phyloP scores from a whole-genome alignment of 352 stramenopile species.

The Globisporangium acanthophoron region DNA sequence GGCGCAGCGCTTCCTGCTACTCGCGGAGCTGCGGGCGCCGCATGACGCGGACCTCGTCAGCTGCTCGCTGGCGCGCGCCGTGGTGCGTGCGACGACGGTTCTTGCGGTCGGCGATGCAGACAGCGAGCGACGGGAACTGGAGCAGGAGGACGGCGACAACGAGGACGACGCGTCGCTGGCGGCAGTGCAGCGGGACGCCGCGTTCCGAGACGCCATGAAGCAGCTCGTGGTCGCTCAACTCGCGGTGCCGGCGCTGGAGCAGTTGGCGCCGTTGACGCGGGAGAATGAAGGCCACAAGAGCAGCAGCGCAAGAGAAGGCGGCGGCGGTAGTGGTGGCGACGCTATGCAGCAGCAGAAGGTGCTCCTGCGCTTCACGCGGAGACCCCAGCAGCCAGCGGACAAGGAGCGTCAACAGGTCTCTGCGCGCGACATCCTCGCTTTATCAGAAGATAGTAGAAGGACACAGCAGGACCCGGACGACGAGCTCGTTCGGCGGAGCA shows the following conservation, averaged over 20 bases:
- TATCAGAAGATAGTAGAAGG: neutral
- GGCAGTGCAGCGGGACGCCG: slow-evolving; percentile 10
- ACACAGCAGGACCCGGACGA: neutral
- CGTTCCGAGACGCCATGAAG: slow-evolving; percentile 12
- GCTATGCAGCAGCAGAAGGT: neutral
- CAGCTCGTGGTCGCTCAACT: slow-evolving; percentile 5
- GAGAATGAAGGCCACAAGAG: neutral
- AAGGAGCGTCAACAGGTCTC: neutral
- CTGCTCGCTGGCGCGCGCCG: slow-evolving; percentile 6
- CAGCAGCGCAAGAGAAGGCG: neutral
- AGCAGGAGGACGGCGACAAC: neutral
- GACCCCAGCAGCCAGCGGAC: neutral
- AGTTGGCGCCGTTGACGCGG: neutral
- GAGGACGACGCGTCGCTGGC: slow-evolving; percentile 10
- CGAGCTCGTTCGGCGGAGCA: neutral
- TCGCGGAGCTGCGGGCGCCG: neutral
- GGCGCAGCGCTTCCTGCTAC: slow-evolving; percentile 12
- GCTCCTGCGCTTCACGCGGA: slow-evolving; percentile 11
- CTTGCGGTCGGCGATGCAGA: neutral
- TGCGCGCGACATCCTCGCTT: too few relatives aligned
- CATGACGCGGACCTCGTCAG: slow-evolving; percentile 2
- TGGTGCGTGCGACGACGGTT: slow-evolving; percentile 1
- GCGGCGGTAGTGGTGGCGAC: neutral
- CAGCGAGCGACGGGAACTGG: neutral
- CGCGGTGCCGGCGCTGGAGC: neutral